Base-by-base conservation (phyloP, 2,329 filamentous ascomycete genomes). In the Alternaria consortialis region DNA sequence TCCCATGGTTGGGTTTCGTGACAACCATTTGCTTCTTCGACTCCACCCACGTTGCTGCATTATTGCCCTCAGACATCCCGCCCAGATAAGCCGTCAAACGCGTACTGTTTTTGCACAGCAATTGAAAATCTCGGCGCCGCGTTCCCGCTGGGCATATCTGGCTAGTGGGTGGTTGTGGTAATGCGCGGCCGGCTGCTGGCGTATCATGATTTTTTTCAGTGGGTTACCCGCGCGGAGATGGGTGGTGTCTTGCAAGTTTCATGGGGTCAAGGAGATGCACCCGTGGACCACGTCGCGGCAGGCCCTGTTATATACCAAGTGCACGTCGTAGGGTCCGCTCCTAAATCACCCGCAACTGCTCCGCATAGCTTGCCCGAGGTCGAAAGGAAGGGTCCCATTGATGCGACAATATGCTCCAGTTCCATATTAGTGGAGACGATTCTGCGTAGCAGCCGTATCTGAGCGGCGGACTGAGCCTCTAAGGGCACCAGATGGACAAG, bases 321-420 rank as follows among this genome's bases (percentile, higher is more conserved):
- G 62, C 48, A 54, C 55, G 58, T 60, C 61, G 36, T 48, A 52
- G 50, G 46, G 53, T 60, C 50, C 53, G 60, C 52, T 68, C 69
- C 69, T 73, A 71, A 56, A 67, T 70, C 57, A 69, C 71, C 71
- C 69, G 69, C 62, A 62, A 32, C 25, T 56, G 55, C 60, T 68
- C 69, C 69, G 68, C 68, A 66, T 63, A 48, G 63, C 70, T 69
- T 60, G 66, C 66, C 71, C 71, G 71, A 72, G 71, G 70, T 68
- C 65, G 52, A 53, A 50, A 56, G 40, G 56, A 32, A 25, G 29
- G 20, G 29, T 44, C 25, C 46, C 51, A 47, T 36, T 23, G 54
- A 43, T 39, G 34, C 54, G 56, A 56, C 46, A 48, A 40, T 32
- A 60, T 34, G 39, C 32, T 57, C 31, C 32, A 59, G 52, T 46